Conservation (phyloP, 257 asterid genomes). For the Verbena officinalis region DNA sequence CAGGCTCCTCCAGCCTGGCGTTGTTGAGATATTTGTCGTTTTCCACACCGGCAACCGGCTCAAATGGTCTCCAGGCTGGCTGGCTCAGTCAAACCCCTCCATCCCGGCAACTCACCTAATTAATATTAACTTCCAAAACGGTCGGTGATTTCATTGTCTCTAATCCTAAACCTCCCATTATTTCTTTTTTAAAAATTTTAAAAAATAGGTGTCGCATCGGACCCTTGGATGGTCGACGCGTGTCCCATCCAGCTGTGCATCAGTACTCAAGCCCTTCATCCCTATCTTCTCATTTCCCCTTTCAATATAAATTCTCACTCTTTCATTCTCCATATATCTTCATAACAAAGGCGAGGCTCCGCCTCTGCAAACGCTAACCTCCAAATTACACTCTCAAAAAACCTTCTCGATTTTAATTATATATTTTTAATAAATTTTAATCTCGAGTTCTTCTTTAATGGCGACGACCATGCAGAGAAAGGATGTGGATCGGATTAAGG, state of each 20-base stretch:
- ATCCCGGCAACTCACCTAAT: not conserved
- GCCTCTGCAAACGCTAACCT: constrained; percentile 35
- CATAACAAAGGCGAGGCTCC: constrained; percentile 36
- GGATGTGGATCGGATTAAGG: constrained; percentile 45
- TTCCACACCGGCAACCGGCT: constrained; percentile 10
- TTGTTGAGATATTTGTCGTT: constrained; percentile 34
- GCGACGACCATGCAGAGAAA: constrained; percentile 34
- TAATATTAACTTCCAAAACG: constrained; percentile 69
- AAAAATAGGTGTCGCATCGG: constrained; percentile 31
- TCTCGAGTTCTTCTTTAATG: constrained; percentile 25
- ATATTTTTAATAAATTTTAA: too few species aligned
- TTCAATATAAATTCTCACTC: constrained; percentile 35
- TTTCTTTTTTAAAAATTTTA: not conserved
- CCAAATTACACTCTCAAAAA: not conserved
- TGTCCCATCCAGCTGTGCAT: constrained; percentile 57
- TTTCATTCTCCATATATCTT: not conserved
- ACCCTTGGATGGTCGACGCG: constrained; percentile 39
- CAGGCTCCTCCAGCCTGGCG: constrained; percentile 63
- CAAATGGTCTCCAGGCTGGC: constrained; percentile 53
- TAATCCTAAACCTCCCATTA: constrained; percentile 3
- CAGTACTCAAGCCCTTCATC: constrained; percentile 49
- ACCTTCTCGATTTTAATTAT: too few species aligned
- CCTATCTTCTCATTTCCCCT: constrained; percentile 37
- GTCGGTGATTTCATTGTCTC: constrained; percentile 51
- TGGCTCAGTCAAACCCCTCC: constrained; percentile 51